These are phyloP conservation scores for Pisolithus sp. DNA, from an alignment of 768 basidiomycete genomes.

Conservation along the genomic window DNA sequence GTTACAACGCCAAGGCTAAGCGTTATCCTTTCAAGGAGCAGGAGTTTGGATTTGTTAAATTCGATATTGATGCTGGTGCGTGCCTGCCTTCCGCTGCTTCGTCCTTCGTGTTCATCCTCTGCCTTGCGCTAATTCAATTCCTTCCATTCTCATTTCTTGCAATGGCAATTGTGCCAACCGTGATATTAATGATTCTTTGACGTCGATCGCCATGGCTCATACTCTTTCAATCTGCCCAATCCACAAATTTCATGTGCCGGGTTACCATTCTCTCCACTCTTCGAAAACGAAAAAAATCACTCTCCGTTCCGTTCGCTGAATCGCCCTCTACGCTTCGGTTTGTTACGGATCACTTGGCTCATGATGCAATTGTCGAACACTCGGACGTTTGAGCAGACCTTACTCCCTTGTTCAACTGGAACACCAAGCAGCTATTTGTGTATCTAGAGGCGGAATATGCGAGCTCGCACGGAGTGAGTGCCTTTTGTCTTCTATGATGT, in stretches of 20 bases:
- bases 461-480: conserved; percentile 63
- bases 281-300: too few species aligned
- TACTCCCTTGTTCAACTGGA: conserved; percentile 84
- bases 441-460: conserved; percentile 83
- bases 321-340: too few species aligned
- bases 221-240: too few species aligned
- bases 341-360: too few species aligned
- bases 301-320: too few species aligned
- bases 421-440: conserved; percentile 91
- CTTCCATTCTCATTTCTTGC: too few species aligned
- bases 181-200: too few species aligned
- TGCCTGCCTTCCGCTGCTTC: background rate
- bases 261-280: too few species aligned
- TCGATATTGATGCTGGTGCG: conserved; percentile 76
- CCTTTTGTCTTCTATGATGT: background rate
- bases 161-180: too few species aligned
- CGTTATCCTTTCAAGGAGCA: conserved; percentile 56
- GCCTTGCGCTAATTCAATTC: too few species aligned
- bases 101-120: background rate
- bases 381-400: conserved; percentile 47
- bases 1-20: conserved; percentile 44
- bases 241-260: too few species aligned
- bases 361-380: background rate
- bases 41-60: conserved; percentile 75
- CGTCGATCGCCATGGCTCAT: too few species aligned